phyloP scores from a whole-genome alignment of 352 stramenopile species.

The Phytophthora citrophthora region DNA sequence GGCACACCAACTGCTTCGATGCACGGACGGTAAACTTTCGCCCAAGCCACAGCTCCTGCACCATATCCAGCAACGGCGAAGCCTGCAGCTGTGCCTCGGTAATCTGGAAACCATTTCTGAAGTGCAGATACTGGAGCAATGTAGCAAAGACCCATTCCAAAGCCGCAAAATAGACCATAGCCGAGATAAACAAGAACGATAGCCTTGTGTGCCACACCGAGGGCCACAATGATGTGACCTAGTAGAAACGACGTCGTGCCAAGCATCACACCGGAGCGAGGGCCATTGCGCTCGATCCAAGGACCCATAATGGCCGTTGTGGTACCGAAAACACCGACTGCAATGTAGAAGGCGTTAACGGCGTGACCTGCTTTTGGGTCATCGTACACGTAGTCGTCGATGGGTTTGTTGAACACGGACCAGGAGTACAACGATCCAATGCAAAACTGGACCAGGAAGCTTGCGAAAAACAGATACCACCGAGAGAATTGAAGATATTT shows the following conservation, averaged over 20 bases:
- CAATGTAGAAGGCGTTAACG: conserved; percentile 79
- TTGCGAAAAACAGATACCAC: conserved; percentile 71
- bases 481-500: conserved; percentile 53
- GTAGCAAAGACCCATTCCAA: conserved; percentile 77
- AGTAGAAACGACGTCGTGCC: conserved; percentile 57
- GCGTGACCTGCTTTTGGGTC: conserved; percentile 50
- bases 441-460: conserved; percentile 75
- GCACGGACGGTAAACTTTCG: conserved; percentile 65
- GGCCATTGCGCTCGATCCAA: conserved; percentile 73
- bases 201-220: conserved; percentile 51
- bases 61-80: conserved; percentile 75
- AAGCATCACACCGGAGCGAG: conserved; percentile 54
- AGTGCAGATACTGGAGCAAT: conserved; percentile 73
- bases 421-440: conserved; percentile 76
- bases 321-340: conserved; percentile 62
- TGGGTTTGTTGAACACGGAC: conserved; percentile 77
- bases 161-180: conserved; percentile 70
- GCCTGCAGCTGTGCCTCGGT: conserved; percentile 65
- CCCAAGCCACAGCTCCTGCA: conserved; percentile 63
- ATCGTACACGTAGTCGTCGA: conserved; percentile 56
- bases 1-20: conserved; percentile 58
- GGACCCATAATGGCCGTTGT: conserved; percentile 75
- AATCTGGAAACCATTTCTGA: conserved; percentile 81
- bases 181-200: conserved; percentile 63
- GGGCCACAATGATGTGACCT: conserved; percentile 50